These are phyloP conservation scores for Diaporthe longicolla DNA, from an alignment of 2,329 filamentous ascomycete species.

Conservation along the genomic window DNA sequence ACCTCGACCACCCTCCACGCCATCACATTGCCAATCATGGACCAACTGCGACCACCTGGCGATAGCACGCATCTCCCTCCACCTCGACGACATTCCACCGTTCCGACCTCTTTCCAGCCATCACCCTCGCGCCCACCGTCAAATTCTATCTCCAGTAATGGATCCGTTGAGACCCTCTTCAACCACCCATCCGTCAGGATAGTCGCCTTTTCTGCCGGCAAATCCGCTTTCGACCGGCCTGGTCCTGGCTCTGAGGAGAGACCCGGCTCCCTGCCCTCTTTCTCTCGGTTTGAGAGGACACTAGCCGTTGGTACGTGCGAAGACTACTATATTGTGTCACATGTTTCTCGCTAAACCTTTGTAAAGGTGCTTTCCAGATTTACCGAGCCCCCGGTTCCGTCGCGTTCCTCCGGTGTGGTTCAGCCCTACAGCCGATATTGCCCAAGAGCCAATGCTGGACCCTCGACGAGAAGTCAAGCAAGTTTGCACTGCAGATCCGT, in stretches of 20 bases:
- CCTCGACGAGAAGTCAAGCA: constrained; percentile 83
- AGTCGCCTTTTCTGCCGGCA: constrained; percentile 63
- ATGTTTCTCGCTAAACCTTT: neutral
- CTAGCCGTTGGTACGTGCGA: constrained; percentile 79
- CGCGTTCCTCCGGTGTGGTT: constrained; percentile 88
- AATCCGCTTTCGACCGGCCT: constrained; percentile 46
- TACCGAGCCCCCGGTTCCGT: constrained; percentile 90
- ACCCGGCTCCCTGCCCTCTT: constrained; percentile 78
- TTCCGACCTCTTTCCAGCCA: constrained; percentile 55
- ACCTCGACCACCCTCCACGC: neutral
- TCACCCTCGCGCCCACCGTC: constrained; percentile 49
- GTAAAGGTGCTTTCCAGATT: constrained; percentile 74
- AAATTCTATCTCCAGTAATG: constrained; percentile 47
- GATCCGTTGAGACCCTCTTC: constrained; percentile 78
- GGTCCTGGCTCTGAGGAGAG: constrained; percentile 57
- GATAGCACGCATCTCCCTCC: constrained; percentile 44
- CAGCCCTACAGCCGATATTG: constrained; percentile 86
- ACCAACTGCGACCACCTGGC: constrained; percentile 37
- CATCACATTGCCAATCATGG: constrained; percentile 37
- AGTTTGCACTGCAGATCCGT: constrained; percentile 89
- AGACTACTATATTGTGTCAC: neutral
- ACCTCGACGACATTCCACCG: constrained; percentile 45
- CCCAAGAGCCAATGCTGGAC: constrained; percentile 96
- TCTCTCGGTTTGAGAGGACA: constrained; percentile 82
- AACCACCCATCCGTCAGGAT: constrained; percentile 81